These are phyloP conservation scores for Oropetium thomaeum DNA, from an alignment of 176 grass and related monocot genomes.

Conservation along the genomic window DNA sequence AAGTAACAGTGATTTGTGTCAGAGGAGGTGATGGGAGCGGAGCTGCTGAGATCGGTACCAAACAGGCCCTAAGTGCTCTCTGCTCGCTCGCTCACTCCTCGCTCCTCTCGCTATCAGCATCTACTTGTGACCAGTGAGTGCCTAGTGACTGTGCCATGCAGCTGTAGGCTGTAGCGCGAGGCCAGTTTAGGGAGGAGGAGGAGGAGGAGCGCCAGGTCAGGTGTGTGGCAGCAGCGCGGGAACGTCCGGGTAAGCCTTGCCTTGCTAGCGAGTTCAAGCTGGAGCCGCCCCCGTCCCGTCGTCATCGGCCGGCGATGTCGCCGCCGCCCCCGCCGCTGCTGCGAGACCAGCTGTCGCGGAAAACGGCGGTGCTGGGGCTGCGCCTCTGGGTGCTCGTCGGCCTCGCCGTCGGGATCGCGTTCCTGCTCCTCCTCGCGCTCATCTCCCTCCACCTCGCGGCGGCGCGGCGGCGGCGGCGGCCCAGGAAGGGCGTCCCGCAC, in stretches of 20 bases:
- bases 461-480: conserved; percentile 31
- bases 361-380: conserved; percentile 75
- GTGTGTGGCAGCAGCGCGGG: neutral
- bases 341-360: conserved; percentile 60
- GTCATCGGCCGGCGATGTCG: conserved; percentile 21
- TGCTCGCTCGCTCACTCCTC: conserved; percentile 4
- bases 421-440: conserved; percentile 79
- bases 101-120: neutral
- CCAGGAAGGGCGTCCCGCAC: neutral
- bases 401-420: conserved; percentile 65
- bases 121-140: neutral
- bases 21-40: too few relatives aligned
- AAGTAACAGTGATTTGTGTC: too few relatives aligned
- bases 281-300: neutral
- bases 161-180: conserved; percentile 13
- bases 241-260: neutral
- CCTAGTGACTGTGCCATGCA: neutral
- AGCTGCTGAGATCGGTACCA: too few relatives aligned
- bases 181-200: neutral
- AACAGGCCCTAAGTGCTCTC: too few relatives aligned
- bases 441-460: conserved; percentile 63
- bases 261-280: neutral
- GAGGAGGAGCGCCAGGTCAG: conserved; percentile 1
- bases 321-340: conserved; percentile 48
- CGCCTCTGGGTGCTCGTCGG: conserved; percentile 87